Percentiles rank a stretch among this genome's conserved stretches.
Conservation (phyloP, 1,284 basidiomycete genomes). For the Ustilago nuda region DNA sequence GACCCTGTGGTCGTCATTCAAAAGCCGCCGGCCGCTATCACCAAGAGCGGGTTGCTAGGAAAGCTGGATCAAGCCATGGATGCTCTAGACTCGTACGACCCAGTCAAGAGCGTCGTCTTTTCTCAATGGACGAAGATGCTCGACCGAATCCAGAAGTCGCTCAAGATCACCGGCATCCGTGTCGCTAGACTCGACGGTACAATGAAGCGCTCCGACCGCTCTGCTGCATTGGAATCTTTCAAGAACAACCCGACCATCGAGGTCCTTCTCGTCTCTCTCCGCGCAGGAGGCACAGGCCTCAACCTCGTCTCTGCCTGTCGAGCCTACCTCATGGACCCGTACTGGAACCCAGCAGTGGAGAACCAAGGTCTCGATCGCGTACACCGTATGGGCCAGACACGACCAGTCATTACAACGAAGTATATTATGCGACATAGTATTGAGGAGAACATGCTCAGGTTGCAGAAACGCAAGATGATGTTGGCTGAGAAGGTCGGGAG, state of each 20-base stretch:
- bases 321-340: conserved; percentile 94
- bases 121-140: conserved; percentile 71
- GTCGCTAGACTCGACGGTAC: conserved; percentile 59
- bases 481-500: conserved; percentile 64
- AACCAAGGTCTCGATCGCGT: conserved; percentile 67
- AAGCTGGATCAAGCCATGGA: conserved; percentile 35
- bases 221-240: conserved; percentile 57
- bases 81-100: conserved; percentile 38
- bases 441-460: conserved; percentile 66
- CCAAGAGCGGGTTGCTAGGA: conserved; percentile 19
- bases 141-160: conserved; percentile 60
- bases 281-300: conserved; percentile 73
- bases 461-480: conserved; percentile 66
- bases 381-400: conserved; percentile 63
- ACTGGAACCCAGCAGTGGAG: conserved; percentile 97
- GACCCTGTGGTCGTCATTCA: conserved; percentile 54
- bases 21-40: conserved; percentile 32
- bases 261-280: conserved; percentile 63
- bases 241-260: conserved; percentile 57
- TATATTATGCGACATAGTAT: conserved; percentile 66
- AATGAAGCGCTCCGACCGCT: conserved; percentile 61
- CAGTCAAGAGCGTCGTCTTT: conserved; percentile 70
- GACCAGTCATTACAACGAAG: conserved; percentile 66
- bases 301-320: conserved; percentile 77
- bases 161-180: conserved; percentile 60